Evolutionary conservation across 495 filamentous ascomycete genomes (phyloP), one percentile per base, ranked within the genome.

Genomic region (Podospora appendiculata): DNA sequence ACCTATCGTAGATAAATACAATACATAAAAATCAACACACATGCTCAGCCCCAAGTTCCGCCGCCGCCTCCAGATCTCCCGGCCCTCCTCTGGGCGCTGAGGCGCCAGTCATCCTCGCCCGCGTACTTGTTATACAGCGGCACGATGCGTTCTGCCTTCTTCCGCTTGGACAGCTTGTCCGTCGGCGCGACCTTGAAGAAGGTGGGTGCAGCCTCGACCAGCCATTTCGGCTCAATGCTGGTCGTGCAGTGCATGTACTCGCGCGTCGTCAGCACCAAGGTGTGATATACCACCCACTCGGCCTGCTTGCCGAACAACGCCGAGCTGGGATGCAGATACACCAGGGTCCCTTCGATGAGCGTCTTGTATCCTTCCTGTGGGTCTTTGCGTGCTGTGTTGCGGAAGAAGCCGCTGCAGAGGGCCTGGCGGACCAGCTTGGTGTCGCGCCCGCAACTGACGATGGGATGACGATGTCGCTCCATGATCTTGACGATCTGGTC

Each of bases 151-250:
- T 97, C 93, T 0, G 88, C 90, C 73, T 89, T 89, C 79, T 94
- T 92, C 57, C 93, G 73, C 74, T 95, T 96, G 32, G 85, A 90
- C 51, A 98, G 71, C 53, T 84, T 79, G 63, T 95, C 89, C 13
- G 85, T 94, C 16, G 88, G 86, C 44, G 93, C 93, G 8, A 98
- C 88, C 77, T 96, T 95, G 80, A 98, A 98, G 79, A 97, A 97
- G 0, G 89, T 95, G 13, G 93, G 93, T 19, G 93, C 93, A 9
- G 90, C 92, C 53, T 95, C 90, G 9, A 96, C 91, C 32, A 84
- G 71, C 81, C 81, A 89, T 55, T 96, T 96, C 1, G 93, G 92
- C 64, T 98, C 93, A 58, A 98, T 96, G 4, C 78, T 78, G 0
- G 89, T 94, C 8, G 88, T 92, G 62, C 77, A 86, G 53, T 96